Base-by-base conservation (phyloP, 768 basidiomycete genomes). In the Dictyophora rubrovolvata region DNA sequence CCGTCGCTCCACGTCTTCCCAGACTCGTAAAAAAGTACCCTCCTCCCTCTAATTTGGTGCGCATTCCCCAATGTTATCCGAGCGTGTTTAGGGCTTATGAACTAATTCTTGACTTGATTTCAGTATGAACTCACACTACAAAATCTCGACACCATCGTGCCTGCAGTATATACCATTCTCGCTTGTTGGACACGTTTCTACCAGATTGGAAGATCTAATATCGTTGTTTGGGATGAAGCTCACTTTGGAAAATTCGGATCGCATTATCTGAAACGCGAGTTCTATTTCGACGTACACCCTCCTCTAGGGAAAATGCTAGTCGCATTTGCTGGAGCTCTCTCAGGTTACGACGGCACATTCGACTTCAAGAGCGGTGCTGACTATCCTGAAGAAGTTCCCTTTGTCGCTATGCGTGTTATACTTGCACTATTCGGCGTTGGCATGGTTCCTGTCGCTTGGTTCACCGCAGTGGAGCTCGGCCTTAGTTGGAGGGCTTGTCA, bases 211-310 rank as follows among this genome's bases (percentile, higher is more conserved):
- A 81, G 84, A 58, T 79, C 89, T 35, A 80, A 87, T 67, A 69
- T 80, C 63, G 95, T 99, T 71, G 84, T 98, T 60, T 98, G 95
- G 96, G 96, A 99, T 71, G 96, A 99, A 77, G 95, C 96, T 42
- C 96, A 99, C 72, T 99, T 98, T 72, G 96, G 96, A 65, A 98
- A 99, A 74, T 98, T 99, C 73, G 96, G 92, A 54, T 91, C 91
- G 54, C 87, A 97, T 72, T 98, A 99, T 72, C 84, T 99, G 72
- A 96, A 97, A 72, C 89, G 93, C 67, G 93, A 96, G 70, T 98
- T 98, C 74, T 98, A 97, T 77, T 98, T 98, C 70, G 96, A 99
- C 68, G 96, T 98, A 23, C 96, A 99, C 67, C 96, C 96, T 5
- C 96, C 96, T 0, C 79, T 99, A 47, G 96, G 96, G 2, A 99